Evolutionary conservation across 768 basidiomycete genomes (phyloP), one percentile per base, ranked within the genome.

Genomic region (Russula compacta): DNA sequence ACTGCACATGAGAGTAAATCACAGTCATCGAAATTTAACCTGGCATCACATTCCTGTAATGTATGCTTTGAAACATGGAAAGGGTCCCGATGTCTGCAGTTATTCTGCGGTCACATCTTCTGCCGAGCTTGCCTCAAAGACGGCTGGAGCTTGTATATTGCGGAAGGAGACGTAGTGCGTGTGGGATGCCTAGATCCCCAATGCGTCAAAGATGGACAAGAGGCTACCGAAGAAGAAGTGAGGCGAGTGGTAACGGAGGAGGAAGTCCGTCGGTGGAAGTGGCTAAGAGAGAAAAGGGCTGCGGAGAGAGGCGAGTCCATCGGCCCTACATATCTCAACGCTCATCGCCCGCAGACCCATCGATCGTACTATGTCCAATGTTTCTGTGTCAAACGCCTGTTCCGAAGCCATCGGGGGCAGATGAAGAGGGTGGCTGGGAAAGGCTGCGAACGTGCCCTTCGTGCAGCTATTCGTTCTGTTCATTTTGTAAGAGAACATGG

Each of bases 401-500:
- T 7, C 77, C 81, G 40, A 81, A 79, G 64, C 84, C 87, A 10
- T 10, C 66, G 57, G 32, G 72, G 17, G 72, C 33, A 36, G 74
- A 71, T 42, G 70, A 81, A 36, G 78, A 82, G n/a, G 83, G 82
- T 1, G 79, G 83, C 14, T 93, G 86, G 84, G 84, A 81, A 33
- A 76, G 84, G 56, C 78, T 93, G 50, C 81, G 93, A 54, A 81
- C 79, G 40, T 95, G 93, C 67, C 73, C 80, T 4, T 71, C 73
- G 36, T 95, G 93, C 70, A 75, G 74, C 4, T 94, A 82, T 72
- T 85, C 85, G 0, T 95, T 95, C 70, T 95, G 93, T 72, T 80
- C 83, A 3, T 87, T 87, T 66, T 97, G 93, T 70, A 81, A 79
- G 64, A 80, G 84, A 47, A 87, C 88, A 52, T 95, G 93, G 89